Conservation (phyloP, 1,139 yeast genomes). For the Geotrichum fermentans region DNA sequence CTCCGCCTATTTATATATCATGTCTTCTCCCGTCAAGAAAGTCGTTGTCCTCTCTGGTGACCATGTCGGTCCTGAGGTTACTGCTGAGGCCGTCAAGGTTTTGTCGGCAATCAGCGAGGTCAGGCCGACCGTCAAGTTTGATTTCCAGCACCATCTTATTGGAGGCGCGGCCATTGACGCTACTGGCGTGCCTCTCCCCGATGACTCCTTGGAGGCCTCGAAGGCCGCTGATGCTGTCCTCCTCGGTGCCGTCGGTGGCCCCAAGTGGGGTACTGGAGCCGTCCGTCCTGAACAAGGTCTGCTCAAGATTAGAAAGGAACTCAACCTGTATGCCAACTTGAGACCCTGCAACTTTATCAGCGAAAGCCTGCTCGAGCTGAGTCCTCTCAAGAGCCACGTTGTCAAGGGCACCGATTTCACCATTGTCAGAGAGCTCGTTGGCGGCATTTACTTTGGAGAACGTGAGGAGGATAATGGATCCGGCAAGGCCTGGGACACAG, state of each 20-base stretch:
- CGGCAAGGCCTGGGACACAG: constrained; percentile 89
- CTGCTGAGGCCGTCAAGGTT: constrained; percentile 87
- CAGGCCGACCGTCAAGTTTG: constrained; percentile 60
- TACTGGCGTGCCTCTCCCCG: constrained; percentile 89
- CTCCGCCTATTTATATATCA: too few species aligned
- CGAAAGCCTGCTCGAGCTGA: constrained; percentile 73
- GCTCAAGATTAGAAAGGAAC: constrained; percentile 86
- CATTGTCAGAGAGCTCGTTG: constrained; percentile 93
- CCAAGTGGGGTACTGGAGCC: constrained; percentile 90
- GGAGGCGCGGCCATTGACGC: constrained; percentile 99
- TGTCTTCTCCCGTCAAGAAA: constrained; percentile 43
- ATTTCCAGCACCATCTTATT: constrained; percentile 75
- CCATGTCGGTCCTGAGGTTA: constrained; percentile 90
- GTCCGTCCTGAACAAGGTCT: constrained; percentile 98
- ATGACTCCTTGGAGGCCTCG: constrained; percentile 77
- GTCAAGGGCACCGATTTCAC: constrained; percentile 87
- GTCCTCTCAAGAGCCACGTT: constrained; percentile 79
- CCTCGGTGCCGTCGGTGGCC: constrained; percentile 98
- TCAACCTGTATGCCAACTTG: constrained; percentile 88
- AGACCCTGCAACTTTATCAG: constrained; percentile 96
- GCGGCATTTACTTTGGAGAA: constrained; percentile 96
- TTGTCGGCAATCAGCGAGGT: constrained; percentile 66
- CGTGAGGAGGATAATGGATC: constrained; percentile 86
- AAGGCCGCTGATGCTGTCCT: constrained; percentile 87
- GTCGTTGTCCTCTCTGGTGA: constrained; percentile 92